Percentiles rank a stretch among this genome's conserved stretches.
These are phyloP conservation scores for Inga leiocalycina DNA, from an alignment of 306 rosid species.

Conservation along the genomic window DNA sequence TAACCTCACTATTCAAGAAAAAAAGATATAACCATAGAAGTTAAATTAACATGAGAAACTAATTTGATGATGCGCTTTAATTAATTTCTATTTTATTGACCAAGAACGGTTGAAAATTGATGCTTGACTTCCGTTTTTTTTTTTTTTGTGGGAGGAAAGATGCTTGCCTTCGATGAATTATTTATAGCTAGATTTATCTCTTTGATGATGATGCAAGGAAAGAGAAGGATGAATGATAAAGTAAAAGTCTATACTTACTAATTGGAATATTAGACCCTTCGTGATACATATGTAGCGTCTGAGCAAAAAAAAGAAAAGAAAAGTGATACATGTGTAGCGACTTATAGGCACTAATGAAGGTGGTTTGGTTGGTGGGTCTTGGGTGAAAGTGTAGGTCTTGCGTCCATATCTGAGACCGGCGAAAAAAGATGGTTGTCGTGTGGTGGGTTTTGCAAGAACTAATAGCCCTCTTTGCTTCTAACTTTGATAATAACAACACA, in stretches of 20 bases:
- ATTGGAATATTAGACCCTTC: slow-evolving; percentile 2
- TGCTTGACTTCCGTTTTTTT: background rate
- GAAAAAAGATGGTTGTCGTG: background rate
- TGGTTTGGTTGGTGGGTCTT: slow-evolving; percentile 16
- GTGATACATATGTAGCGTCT: background rate
- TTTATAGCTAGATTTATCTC: background rate
- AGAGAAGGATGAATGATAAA: background rate
- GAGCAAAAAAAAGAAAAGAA: no score
- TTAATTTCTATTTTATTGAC: slow-evolving; percentile 24
- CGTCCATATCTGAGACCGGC: background rate
- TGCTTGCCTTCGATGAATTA: background rate
- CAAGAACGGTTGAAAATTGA: background rate
- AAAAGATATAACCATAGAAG: background rate
- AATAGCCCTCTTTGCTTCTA: background rate
- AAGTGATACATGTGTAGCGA: no score
- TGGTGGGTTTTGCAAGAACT: background rate
- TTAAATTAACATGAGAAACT: background rate
- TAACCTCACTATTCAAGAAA: background rate
- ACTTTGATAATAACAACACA: background rate
- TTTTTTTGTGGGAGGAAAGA: background rate
- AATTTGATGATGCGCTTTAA: background rate
- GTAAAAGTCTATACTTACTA: slow-evolving; percentile 16
- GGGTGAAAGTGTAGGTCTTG: background rate
- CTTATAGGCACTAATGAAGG: slow-evolving; percentile 12
- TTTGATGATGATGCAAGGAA: slow-evolving; percentile 6